phyloP scores from a whole-genome alignment of 352 stramenopile species.

The Phytophthora cactorum region DNA sequence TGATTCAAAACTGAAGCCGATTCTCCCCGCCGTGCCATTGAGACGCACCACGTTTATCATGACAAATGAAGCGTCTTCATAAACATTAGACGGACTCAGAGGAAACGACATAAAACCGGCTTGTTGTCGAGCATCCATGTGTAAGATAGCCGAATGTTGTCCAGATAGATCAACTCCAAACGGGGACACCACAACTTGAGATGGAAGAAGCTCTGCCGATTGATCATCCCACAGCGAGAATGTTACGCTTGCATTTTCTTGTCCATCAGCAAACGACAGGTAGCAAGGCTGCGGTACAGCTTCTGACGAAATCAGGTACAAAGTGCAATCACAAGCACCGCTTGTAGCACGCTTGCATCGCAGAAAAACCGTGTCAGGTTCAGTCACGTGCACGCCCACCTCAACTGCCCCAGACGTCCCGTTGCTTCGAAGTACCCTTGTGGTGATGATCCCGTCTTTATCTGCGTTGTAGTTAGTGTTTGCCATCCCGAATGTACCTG shows the following conservation, averaged over 20 bases:
- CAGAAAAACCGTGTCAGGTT: constrained; percentile 39
- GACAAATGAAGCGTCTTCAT: constrained; percentile 46
- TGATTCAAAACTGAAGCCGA: constrained; percentile 52
- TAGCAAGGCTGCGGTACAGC: constrained; percentile 19
- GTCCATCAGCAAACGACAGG: constrained; percentile 53
- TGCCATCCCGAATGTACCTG: constrained; percentile 30
- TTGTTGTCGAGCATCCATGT: constrained; percentile 32
- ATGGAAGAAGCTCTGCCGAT: constrained; percentile 30
- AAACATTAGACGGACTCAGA: constrained; percentile 23
- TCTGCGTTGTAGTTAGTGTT: constrained; percentile 21
- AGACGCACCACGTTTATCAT: constrained; percentile 54
- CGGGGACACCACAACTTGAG: constrained; percentile 21
- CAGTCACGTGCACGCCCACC: constrained; percentile 38
- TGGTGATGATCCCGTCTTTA: constrained; percentile 27
- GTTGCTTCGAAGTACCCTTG: constrained; percentile 39
- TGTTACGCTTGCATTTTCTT: constrained; percentile 40
- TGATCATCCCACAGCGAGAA: constrained; percentile 51
- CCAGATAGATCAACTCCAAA: constrained; percentile 24
- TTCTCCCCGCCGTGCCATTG: constrained; percentile 49
- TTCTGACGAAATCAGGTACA: constrained; percentile 33
- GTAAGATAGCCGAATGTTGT: constrained; percentile 37
- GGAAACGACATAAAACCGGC: constrained; percentile 46
- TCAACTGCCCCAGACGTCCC: constrained; percentile 40
- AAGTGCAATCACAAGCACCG: constrained; percentile 41
- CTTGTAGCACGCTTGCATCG: constrained; percentile 32